phyloP scores from a whole-genome alignment of 2,329 filamentous ascomycete genomes.

The Xylariaceae sp. region DNA sequence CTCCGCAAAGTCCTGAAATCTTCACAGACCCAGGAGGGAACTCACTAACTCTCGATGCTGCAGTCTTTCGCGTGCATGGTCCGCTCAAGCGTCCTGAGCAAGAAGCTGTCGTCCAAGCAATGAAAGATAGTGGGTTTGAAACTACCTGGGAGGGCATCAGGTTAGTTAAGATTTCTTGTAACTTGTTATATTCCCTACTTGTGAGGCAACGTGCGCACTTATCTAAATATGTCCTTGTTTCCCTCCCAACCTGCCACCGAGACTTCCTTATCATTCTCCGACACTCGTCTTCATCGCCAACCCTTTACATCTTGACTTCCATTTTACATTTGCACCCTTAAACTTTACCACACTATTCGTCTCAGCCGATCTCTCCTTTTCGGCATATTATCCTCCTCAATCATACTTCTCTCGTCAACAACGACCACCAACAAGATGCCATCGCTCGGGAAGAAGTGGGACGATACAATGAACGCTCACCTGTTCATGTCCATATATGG shows the following conservation, averaged over 20 bases:
- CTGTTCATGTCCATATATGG: slow-evolving; percentile 35
- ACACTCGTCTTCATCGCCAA: background rate
- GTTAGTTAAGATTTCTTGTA: slow-evolving; percentile 19
- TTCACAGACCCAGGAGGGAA: no score
- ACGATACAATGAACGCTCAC: slow-evolving; percentile 25
- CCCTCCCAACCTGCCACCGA: slow-evolving; percentile 3
- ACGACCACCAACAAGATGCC: slow-evolving; percentile 13
- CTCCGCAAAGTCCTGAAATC: no score
- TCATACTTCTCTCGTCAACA: background rate
- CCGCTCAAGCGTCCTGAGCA: slow-evolving; percentile 19
- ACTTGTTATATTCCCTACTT: background rate
- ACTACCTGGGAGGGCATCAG: slow-evolving; percentile 28
- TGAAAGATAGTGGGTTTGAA: slow-evolving; percentile 14
- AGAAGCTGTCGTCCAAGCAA: slow-evolving; percentile 12
- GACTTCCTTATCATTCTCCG: background rate
- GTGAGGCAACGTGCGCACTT: slow-evolving; percentile 11
- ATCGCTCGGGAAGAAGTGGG: slow-evolving; percentile 24
- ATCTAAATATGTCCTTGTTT: slow-evolving; percentile 1
- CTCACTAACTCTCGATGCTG: background rate
- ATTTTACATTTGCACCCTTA: background rate
- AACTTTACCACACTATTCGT: background rate
- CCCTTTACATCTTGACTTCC: background rate
- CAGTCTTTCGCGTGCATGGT: slow-evolving; percentile 10
- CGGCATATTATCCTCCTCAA: background rate
- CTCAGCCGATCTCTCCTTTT: background rate